phyloP scores from a whole-genome alignment of 148 eudicot species.

The Persicaria tinctoria region DNA sequence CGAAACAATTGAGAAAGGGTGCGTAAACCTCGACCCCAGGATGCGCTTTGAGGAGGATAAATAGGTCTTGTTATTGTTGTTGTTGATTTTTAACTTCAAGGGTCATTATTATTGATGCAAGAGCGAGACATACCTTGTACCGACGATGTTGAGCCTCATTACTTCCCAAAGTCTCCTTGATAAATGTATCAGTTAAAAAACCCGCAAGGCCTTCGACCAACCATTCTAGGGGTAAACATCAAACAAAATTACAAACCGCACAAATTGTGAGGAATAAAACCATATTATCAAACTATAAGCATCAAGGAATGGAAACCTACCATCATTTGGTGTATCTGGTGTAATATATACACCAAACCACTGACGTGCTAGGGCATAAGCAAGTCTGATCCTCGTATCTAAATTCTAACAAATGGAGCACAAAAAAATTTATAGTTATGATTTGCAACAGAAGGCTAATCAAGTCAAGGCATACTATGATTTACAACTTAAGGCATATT shows the following conservation, averaged over 20 bases:
- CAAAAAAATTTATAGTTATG: background rate
- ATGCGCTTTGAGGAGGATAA: too few relatives aligned
- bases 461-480: too few relatives aligned
- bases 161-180: conserved; percentile 78
- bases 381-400: conserved; percentile 81
- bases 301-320: conserved; percentile 34
- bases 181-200: conserved; percentile 73
- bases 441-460: background rate
- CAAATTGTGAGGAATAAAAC: background rate
- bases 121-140: conserved; percentile 61
- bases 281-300: conserved; percentile 11
- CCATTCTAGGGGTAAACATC: conserved; percentile 58
- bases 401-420: conserved; percentile 47
- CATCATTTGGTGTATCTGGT: conserved; percentile 85
- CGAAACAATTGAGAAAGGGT: too few relatives aligned
- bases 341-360: conserved; percentile 98
- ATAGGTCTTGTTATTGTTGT: too few relatives aligned
- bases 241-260: background rate
- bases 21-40: too few relatives aligned
- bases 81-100: too few relatives aligned
- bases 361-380: conserved; percentile 89
- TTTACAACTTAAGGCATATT: background rate
- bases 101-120: background rate
- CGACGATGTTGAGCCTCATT: conserved; percentile 94
- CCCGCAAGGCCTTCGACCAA: conserved; percentile 95